A percentile compares a stretch with the other conserved stretches of the same genome.
Evolutionary conservation across 2,329 filamentous ascomycete genomes (phyloP).

Genomic region (Cordyceps javanica): DNA sequence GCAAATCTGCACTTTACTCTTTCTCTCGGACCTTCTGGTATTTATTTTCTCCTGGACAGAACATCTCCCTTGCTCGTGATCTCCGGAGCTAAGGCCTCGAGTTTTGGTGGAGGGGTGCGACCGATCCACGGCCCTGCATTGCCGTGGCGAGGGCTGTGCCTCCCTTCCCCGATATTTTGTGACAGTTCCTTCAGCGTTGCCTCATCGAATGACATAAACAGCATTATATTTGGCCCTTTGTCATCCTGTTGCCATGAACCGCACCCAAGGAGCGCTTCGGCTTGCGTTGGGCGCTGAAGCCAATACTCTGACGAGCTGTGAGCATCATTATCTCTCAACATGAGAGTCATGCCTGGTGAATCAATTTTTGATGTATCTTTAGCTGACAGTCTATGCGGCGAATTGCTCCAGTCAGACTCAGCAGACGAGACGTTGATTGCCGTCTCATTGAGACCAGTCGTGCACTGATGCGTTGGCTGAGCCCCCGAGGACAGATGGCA

Average conservation of each 20-base stretch:
- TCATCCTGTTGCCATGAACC: neutral
- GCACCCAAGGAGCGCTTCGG: neutral
- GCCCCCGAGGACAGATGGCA: neutral
- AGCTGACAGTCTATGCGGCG: neutral
- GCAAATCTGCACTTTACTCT: neutral
- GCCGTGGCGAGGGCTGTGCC: neutral
- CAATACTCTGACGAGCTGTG: neutral
- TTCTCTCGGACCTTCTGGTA: neutral
- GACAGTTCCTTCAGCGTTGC: neutral
- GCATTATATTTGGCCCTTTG: neutral
- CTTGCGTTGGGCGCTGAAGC: neutral
- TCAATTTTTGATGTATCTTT: neutral
- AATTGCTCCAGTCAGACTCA: conserved; percentile 1
- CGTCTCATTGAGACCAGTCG: neutral
- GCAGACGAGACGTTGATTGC: conserved; percentile 1
- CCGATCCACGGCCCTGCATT: neutral
- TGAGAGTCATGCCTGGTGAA: neutral
- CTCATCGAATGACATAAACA: neutral
- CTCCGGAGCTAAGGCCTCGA: too few relatives aligned
- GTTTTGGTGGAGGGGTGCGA: too few relatives aligned
- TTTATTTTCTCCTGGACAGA: neutral
- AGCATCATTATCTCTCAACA: neutral
- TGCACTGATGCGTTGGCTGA: neutral
- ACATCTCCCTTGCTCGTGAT: neutral
- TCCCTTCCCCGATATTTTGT: too few relatives aligned